Evolutionary conservation across 2,329 filamentous ascomycete genomes (phyloP), one percentile per base, ranked within the genome.

Genomic region (Stemphylium beticola): DNA sequence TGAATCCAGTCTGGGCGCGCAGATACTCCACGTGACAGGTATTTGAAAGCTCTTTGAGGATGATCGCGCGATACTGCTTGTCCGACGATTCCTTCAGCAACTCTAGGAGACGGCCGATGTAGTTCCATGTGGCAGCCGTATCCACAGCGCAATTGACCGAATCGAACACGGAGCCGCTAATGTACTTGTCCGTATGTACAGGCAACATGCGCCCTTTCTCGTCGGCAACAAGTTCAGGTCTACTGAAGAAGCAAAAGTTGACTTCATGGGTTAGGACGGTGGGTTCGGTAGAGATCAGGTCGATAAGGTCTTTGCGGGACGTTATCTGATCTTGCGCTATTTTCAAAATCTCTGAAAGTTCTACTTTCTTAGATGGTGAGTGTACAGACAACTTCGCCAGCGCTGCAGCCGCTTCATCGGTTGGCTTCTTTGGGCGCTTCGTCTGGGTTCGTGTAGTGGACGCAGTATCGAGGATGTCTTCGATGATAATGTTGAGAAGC

Each of bases 21-120:
- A 37, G 45, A 41, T 77, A 82, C 44, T 82, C 80, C 0, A 80
- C 52, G n/a, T 81, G 68, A 18, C 75, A 79, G 81, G 82, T 22
- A 76, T 56, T 57, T 26, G 58, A 72, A 0, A 82, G 55, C 43
- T 83, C 81, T 53, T 83, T 79, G 2, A 81, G 66, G 8, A 82
- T 47, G 1, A 76, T 68, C 1, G 58, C 60, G 4, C 62, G 67
- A 33, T 72, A 71, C 0, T 60, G 52, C 58, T 77, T 79, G 32
- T 68, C 61, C 0, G 55, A 49, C 0, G 49, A 53, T 4, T 4
- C 37, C 4, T 72, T 46, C 1, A 81, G 68, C 0, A 75, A 56
- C 4, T 72, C 56, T 1, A 83, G 60, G 1, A 82, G 73, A 0
- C 64, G 58, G 5, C 34, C 40, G 1, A 81, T 64, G 54, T 80